Evolutionary conservation across 2,329 filamentous ascomycete genomes (phyloP), one percentile per base, ranked within the genome.

Genomic region (Grosmannia penicillata): DNA sequence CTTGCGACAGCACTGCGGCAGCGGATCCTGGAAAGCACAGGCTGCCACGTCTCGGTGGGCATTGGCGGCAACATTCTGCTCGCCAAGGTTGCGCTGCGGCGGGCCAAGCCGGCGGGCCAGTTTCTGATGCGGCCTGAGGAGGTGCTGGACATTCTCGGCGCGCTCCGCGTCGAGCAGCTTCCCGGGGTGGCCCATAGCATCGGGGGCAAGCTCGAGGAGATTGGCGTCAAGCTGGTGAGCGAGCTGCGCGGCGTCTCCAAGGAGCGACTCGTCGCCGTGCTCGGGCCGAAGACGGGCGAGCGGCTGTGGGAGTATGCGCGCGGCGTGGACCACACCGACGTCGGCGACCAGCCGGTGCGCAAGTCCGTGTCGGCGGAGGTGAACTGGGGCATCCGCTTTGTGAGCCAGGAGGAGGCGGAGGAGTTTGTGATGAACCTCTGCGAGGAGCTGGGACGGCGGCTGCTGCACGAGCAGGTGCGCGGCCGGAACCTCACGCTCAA

Each of bases 341-440:
- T 96, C 6, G 89, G 87, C 24, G 82, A 89, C 41, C 82, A 93
- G 51, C 74, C 80, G 0, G 66, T 84, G 14, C 77, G 91, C 38
- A 98, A 96, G 53, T 96, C 89, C 0, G 85, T 98, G 0, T 96
- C 91, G 2, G 89, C 89, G 1, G 91, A 98, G 55, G 85, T 98
- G 45, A 98, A 91, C 50, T 98, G 91, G 91, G 91, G 93, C 3
- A 93, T 98, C 40, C 78, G 91, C 6, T 98, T 98, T 53, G 75
- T 91, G 48, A 93, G 72, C 43, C 85, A 95, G 51, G 70, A 74
- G n/a, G 89, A 98, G 57, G 87, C 86, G 0, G 89, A 96, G 42
- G 84, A 93, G 46, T 98, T 98, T 54, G 70, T 96, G 23, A 65
- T 75, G 44, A 91, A 83, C 47, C 63, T 98, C 0, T 91, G 83